Evolutionary conservation across 1,139 yeast genomes (phyloP).

Genomic region (Pichia sp.): DNA sequence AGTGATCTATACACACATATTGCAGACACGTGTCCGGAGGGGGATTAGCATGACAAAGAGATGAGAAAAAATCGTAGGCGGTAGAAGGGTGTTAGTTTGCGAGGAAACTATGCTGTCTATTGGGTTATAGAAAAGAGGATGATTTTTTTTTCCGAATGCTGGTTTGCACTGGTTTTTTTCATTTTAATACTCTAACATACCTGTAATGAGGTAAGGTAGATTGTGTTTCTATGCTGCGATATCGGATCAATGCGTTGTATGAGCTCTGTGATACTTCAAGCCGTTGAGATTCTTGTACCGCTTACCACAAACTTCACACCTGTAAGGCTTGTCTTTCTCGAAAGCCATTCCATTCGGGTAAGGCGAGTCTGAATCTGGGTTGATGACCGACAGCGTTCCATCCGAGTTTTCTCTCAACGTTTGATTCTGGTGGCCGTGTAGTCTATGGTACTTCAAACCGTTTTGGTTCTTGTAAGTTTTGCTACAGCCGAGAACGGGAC

Average conservation of each 20-base stretch:
- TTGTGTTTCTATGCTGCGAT: background rate
- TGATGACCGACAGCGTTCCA: conserved; percentile 87
- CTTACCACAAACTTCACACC: conserved; percentile 98
- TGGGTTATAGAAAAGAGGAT: conserved; percentile 1
- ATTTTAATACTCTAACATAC: background rate
- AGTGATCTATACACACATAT: background rate
- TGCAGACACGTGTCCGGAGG: background rate
- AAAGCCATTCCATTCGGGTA: conserved; percentile 88
- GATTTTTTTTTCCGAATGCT: background rate
- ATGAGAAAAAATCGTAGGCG: background rate
- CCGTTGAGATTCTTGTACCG: conserved; percentile 95
- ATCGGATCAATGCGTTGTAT: conserved; percentile 56
- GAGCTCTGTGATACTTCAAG: conserved; percentile 94
- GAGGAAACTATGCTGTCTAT: background rate
- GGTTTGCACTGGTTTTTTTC: background rate
- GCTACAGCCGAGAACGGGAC: conserved; percentile 98
- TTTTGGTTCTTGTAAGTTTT: conserved; percentile 96
- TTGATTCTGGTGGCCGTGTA: conserved; percentile 97
- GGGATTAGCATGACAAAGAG: background rate
- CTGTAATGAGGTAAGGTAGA: background rate
- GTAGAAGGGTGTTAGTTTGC: background rate
- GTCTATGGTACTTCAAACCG: conserved; percentile 90
- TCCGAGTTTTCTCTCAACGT: conserved; percentile 86
- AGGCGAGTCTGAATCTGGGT: conserved; percentile 88
- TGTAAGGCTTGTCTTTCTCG: conserved; percentile 96